A percentile compares a stretch with the other conserved stretches of the same genome.
Evolutionary conservation across 805 yeast species (phyloP).

Genomic region (Jamesozyma gamospora): DNA sequence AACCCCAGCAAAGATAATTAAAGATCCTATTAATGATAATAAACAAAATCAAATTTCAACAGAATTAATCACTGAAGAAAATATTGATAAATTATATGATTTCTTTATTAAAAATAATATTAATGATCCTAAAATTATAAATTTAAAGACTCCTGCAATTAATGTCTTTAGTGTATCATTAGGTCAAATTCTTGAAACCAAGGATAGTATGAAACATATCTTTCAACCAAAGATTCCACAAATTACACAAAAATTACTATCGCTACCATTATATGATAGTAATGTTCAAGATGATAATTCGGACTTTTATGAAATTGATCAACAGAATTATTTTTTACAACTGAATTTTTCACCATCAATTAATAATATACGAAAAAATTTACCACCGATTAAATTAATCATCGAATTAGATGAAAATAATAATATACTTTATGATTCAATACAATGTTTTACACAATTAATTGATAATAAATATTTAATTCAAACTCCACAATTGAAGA

Average conservation of each 20-base stretch:
- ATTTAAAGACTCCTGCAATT: slow-evolving; percentile 1
- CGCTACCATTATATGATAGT: slow-evolving; percentile 13
- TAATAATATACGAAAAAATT: neutral
- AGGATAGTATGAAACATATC: slow-evolving; percentile 1
- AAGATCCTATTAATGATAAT: neutral
- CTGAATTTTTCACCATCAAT: slow-evolving; percentile 17
- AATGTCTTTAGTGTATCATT: slow-evolving; percentile 19
- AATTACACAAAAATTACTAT: slow-evolving; percentile 14
- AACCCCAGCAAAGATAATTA: neutral
- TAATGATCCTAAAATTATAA: neutral
- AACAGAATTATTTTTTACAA: slow-evolving; percentile 25
- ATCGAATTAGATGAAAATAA: slow-evolving; percentile 23
- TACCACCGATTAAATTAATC: slow-evolving; percentile 20
- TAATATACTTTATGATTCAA: slow-evolving; percentile 14
- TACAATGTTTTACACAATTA: slow-evolving; percentile 17
- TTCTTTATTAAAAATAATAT: slow-evolving; percentile 3
- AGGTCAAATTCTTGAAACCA: slow-evolving; percentile 15
- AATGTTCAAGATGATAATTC: slow-evolving; percentile 2
- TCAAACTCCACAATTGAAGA: slow-evolving; percentile 19
- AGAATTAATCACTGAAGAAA: slow-evolving; percentile 5
- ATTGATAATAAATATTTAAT: slow-evolving; percentile 13
- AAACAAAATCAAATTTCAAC: neutral
- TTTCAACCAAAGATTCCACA: slow-evolving; percentile 23
- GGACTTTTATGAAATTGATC: slow-evolving; percentile 16
- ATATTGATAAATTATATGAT: slow-evolving; percentile 12